phyloP scores from a whole-genome alignment of 805 yeast species.

The Danielozyma ontarioensis region DNA sequence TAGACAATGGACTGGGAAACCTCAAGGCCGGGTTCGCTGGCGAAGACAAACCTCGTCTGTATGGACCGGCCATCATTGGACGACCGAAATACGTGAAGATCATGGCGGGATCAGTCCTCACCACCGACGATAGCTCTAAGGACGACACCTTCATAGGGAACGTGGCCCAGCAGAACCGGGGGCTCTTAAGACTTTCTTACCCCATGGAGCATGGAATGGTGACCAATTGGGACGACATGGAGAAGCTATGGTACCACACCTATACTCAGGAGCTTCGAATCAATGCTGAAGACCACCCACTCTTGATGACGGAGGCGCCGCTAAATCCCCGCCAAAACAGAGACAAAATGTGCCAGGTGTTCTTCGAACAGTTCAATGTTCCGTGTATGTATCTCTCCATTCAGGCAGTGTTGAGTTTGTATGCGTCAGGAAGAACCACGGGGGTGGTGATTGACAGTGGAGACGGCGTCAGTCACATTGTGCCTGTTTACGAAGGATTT shows the following conservation, averaged over 20 bases:
- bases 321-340: constrained; percentile 64
- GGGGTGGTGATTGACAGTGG: constrained; percentile 91
- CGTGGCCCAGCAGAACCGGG: constrained; percentile 69
- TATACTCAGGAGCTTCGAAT: constrained; percentile 54
- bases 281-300: constrained; percentile 75
- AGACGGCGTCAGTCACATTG: constrained; percentile 85
- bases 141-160: constrained; percentile 72
- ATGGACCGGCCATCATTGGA: constrained; percentile 67
- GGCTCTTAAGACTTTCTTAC: constrained; percentile 63
- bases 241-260: constrained; percentile 68
- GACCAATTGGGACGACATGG: constrained; percentile 83
- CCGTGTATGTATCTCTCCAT: constrained; percentile 72
- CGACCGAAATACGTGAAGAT: constrained; percentile 77
- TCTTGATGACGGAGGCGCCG: constrained; percentile 86
- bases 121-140: neutral
- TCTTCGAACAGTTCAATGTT: constrained; percentile 67
- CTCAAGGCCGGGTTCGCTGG: constrained; percentile 93
- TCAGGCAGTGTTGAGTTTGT: constrained; percentile 77
- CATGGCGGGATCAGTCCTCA: constrained; percentile 52
- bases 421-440: constrained; percentile 86
- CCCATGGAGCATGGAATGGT: constrained; percentile 82
- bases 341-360: constrained; percentile 54
- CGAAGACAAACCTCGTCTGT: constrained; percentile 70
- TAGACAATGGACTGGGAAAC: constrained; percentile 69
- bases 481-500: constrained; percentile 89